Conservation (phyloP, 768 basidiomycete species). For the Boletellus emodensis region DNA sequence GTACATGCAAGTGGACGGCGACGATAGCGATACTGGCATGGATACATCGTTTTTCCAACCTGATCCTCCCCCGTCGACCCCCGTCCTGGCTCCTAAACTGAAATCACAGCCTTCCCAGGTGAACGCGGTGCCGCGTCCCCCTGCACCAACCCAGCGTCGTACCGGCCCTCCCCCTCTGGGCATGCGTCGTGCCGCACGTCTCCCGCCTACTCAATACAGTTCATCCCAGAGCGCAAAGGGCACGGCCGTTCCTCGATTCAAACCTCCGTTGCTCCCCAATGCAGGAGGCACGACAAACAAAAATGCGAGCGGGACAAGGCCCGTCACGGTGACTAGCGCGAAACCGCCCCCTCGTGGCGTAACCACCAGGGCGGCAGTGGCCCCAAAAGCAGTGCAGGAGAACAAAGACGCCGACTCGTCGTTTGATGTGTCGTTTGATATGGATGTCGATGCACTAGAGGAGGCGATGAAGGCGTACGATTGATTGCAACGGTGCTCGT, state of each 20-base stretch:
- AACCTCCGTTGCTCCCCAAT: constrained; percentile 23
- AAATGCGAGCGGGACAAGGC: constrained; percentile 2
- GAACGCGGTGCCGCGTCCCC: not conserved
- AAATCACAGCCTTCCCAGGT: constrained; percentile 2
- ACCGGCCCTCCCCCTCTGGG: constrained; percentile 25
- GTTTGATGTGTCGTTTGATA: constrained; percentile 30
- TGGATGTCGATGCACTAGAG: constrained; percentile 29
- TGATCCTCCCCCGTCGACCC: not conserved
- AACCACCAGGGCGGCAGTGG: not conserved
- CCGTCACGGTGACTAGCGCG: not conserved
- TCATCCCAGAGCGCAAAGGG: constrained; percentile 19
- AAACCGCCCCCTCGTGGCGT: not conserved
- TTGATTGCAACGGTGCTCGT: constrained; percentile 1
- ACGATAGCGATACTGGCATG: constrained; percentile 14
- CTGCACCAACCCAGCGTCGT: constrained; percentile 14
- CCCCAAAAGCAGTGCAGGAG: not conserved
- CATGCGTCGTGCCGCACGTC: constrained; percentile 24
- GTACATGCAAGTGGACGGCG: constrained; percentile 17
- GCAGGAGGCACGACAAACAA: not conserved
- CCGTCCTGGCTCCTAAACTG: not conserved
- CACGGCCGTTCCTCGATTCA: constrained; percentile 22
- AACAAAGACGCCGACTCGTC: constrained; percentile 27
- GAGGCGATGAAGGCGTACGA: constrained; percentile 32
- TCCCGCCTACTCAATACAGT: constrained; percentile 18
- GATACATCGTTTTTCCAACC: constrained; percentile 16